phyloP scores from a whole-genome alignment of 2,329 filamentous ascomycete species.

The Fusarium denticulatum region DNA sequence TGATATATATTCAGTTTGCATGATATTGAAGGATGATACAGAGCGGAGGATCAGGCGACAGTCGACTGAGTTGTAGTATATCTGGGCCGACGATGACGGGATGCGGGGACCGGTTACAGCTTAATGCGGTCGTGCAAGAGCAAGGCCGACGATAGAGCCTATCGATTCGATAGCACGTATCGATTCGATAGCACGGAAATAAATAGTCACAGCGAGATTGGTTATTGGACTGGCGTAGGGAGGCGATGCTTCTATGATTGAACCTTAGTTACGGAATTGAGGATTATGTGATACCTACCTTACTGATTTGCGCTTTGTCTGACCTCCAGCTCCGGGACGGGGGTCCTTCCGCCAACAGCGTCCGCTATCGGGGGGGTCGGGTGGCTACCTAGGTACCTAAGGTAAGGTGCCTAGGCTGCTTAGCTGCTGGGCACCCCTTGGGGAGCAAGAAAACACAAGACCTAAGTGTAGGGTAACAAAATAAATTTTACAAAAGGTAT shows the following conservation, averaged over 20 bases:
- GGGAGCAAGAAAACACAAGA: too few species aligned
- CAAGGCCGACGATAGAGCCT: conserved; percentile 20
- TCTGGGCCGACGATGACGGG: conserved; percentile 38
- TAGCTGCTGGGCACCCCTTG: background rate
- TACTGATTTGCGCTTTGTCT: background rate
- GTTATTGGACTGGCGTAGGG: background rate
- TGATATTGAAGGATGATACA: conserved; percentile 27
- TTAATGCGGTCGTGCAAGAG: conserved; percentile 27
- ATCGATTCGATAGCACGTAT: conserved; percentile 23
- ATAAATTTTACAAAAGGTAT: too few species aligned
- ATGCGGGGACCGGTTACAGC: conserved; percentile 38
- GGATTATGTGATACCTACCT: background rate
- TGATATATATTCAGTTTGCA: conserved; percentile 32
- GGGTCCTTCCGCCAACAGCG: conserved; percentile 1
- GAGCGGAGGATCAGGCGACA: conserved; percentile 27
- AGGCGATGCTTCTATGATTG: background rate
- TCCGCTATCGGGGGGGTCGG: conserved; percentile 32
- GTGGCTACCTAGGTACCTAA: background rate
- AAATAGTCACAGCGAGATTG: background rate
- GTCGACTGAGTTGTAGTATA: conserved; percentile 31
- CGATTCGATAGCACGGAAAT: background rate
- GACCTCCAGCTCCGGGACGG: background rate
- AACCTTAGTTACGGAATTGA: background rate
- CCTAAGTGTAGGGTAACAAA: too few species aligned
- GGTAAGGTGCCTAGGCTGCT: background rate